Evolutionary conservation across 2,329 filamentous ascomycete species (phyloP), one percentile per base, ranked within the genome.

Genomic region (Diaporthe sp.): DNA sequence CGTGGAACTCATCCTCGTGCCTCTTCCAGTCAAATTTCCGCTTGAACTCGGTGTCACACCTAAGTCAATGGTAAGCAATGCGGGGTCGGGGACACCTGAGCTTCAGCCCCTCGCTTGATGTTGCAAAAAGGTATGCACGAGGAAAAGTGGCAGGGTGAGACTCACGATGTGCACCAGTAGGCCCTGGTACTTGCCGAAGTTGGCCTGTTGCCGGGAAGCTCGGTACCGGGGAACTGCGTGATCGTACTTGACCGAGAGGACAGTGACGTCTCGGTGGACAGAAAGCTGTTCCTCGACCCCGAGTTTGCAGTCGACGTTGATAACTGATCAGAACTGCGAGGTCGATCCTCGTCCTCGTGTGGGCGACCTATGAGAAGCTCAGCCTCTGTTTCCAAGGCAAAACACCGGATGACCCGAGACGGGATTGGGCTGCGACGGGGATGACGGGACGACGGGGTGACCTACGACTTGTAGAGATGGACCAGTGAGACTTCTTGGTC

Each of bases 1-100:
- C 91, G 82, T 93, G 91, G 79, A 92, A 92, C 81, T 92, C 91
- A 78, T 92, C 91, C 80, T 93, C 91, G 81, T 93, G 92, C 42
- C 90, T 88, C 82, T 92, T 92, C 92, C 89, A 93, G 81, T 93
- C 91, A 77, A 92, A 91, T 80, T 92, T 92, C 77, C 90, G 88
- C 84, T 91, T 91, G 80, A 93, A 91, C 60, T 90, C 91, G 66
- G 91, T 92, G 80, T 92, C 90, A 67, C 74, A 76, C n/a, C 74
- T 86, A 87, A 45, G 85, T 85, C 1, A 85, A 87, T 77, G 85
- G 87, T 81, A 79, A 83, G 76, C 81, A 82, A 70, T 79, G 81
- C 52, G 80, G 15, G 28, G 25, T 6, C 9, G 57, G 10, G 13
- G 19, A 6, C 28, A 47, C 12, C 12, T 38, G 38, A 47, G 38